Evolutionary conservation across 2,329 filamentous ascomycete species (phyloP), one percentile per base, ranked within the genome.

Genomic region (Alternaria arborescens): DNA sequence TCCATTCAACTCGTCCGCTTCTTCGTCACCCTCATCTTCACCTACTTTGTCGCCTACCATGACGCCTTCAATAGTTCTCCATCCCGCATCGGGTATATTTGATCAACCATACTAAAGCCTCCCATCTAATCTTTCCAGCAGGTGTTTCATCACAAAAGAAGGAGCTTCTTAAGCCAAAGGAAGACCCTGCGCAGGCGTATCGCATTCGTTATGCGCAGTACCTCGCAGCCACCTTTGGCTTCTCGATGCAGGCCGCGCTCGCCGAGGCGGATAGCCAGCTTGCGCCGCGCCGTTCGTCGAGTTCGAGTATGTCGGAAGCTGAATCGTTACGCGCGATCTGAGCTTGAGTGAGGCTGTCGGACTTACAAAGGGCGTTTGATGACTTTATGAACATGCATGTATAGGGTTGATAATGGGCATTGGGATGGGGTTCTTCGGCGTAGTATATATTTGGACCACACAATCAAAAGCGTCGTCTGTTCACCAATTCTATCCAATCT

Each of bases 61-160:
- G 38, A 71, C 74, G 61, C 76, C 76, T 20, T 77, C 76, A 65
- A 78, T 78, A 76, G 74, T 78, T 72, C 75, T 78, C 60, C 69
- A 73, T 76, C 73, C 75, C 71, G 67, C 73, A 71, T 73, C 74
- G 75, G 76, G 76, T 78, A 78, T 77, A 77, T 72, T 72, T 71
- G 72, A 77, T 75, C 75, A 69, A 72, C 71, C 72, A 74, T 65
- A 72, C 67, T 66, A 67, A 73, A 68, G 67, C 74, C 73, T 70
- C 71, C 62, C 66, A 50, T 77, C 75, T 76, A 77, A 78, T 72
- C 71, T 68, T 38, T 66, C 58, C 61, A 65, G 55, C 70, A 78
- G 75, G 73, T 68, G 61, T 65, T 55, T 67, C 72, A 57, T 66
- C 71, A 71, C 73, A 57, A 18, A 57, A 71, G 69, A 68, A 67